Conservation (phyloP, 805 yeast genomes). For the Myxozyma melibiosi region DNA sequence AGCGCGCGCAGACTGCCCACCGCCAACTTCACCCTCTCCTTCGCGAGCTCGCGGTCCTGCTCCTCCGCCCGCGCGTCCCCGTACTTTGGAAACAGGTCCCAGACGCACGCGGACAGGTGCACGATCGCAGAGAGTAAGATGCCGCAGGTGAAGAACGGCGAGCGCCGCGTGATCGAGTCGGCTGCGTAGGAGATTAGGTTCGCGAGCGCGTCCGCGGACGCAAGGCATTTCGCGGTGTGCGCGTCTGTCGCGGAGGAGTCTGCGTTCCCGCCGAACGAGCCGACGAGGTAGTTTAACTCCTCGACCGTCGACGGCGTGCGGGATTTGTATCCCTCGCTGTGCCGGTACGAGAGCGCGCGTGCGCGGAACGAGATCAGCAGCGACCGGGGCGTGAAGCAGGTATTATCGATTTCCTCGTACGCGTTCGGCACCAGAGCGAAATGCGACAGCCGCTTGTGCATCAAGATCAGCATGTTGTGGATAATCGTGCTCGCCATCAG, state of each 20-base stretch:
- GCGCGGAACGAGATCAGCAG: constrained; percentile 20
- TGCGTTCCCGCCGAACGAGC: neutral
- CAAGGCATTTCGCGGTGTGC: constrained; percentile 17
- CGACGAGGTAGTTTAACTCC: neutral
- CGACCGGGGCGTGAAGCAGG: constrained; percentile 16
- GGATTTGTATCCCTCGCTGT: neutral
- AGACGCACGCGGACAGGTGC: constrained; percentile 22
- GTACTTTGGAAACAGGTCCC: constrained; percentile 20
- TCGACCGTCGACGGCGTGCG: neutral
- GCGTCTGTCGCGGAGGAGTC: constrained; percentile 1
- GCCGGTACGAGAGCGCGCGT: neutral
- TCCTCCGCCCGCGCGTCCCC: neutral
- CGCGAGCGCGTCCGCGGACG: constrained; percentile 15
- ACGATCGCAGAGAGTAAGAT: constrained; percentile 12
- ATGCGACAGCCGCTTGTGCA: constrained; percentile 15
- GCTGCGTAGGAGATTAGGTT: constrained; percentile 13
- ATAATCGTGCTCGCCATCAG: constrained; percentile 13
- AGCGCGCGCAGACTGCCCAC: constrained; percentile 14
- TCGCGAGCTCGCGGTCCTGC: constrained; percentile 1
- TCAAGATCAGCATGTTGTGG: constrained; percentile 8
- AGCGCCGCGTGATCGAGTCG: constrained; percentile 6
- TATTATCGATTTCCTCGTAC: constrained; percentile 8
- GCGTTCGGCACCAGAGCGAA: constrained; percentile 18
- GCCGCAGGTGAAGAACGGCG: constrained; percentile 26
- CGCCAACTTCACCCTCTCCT: constrained; percentile 16